Evolutionary conservation across 768 basidiomycete species (phyloP), one percentile per base, ranked within the genome.

Genomic region (Hypholoma sublateritium): DNA sequence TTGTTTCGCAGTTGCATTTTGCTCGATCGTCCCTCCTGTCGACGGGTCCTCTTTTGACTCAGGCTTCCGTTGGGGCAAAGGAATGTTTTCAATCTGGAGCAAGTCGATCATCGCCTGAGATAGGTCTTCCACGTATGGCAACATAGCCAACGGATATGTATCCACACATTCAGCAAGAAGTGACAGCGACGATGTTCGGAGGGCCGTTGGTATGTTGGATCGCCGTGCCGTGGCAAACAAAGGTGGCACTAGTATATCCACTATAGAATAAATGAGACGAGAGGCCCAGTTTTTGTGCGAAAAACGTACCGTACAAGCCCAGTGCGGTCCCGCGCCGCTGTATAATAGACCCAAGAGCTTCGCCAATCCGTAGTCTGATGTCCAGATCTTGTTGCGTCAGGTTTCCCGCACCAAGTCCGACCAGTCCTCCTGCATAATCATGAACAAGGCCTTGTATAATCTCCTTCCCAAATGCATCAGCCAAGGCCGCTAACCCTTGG

Each of bases 401-500:
- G 37, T 69, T 74, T 2, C 69, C 72, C 7, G 73, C 72, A n/a
- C 76, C 77, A 6, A 83, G 69, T 6, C 83, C 83, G 55, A 79
- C 80, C 25, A 84, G 65, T 1, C 80, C 77, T 17, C 76, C 74
- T 0, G 80, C 70, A 65, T 97, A 97, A 13, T 83, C 79, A 24
- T 79, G 77, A n/a, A 93, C 72, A 22, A 97, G 76, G 4, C 77
- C 74, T 55, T 76, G 75, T 7, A 95, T 69, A 12, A 95, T 86
- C 11, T 92, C 87, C 60, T 80, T 82, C 2, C 91, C 92, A 58
- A 86, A 84, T 1, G 77, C 77, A 63, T 94, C 87, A 0, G 89
- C 93, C 82, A 98, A 87, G 4, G 82, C 85, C n/a, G 88, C 83
- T 1, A 98, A 78, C 0, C 95, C 95, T 64, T 95, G 92, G 13